Conservation (phyloP, 192 early-diverging fungal genomes). For the Diversispora epigaea region DNA sequence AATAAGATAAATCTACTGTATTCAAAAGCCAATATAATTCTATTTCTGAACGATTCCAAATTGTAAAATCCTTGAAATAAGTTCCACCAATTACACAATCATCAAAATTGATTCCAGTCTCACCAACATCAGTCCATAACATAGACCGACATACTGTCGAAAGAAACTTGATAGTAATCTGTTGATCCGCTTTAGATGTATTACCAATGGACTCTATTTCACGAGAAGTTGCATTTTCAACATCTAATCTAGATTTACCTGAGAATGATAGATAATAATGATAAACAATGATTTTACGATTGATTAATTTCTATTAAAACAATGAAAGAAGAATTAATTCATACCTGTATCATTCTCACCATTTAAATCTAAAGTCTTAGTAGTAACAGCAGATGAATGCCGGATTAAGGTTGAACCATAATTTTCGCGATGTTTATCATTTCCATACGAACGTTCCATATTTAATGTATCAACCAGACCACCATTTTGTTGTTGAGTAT, state of each 20-base stretch:
- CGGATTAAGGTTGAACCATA: too few species aligned
- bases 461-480: background rate
- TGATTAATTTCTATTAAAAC: too few species aligned
- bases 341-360: background rate
- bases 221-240: constrained; percentile 12
- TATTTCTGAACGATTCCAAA: constrained; percentile 88
- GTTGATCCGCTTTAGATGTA: constrained; percentile 51
- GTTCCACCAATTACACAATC: constrained; percentile 88
- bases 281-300: background rate
- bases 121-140: constrained; percentile 88
- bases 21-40: constrained; percentile 86
- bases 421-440: background rate
- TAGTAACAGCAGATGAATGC: background rate
- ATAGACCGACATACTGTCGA: constrained; percentile 87
- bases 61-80: constrained; percentile 88
- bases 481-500: background rate
- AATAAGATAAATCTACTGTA: constrained; percentile 63
- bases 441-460: background rate
- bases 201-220: constrained; percentile 10
- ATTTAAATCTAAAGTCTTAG: background rate
- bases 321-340: background rate
- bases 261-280: background rate
- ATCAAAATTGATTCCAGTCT: constrained; percentile 90
- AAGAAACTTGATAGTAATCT: constrained; percentile 71
- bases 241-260: constrained; percentile 6